phyloP scores from a whole-genome alignment of 768 basidiomycete genomes.

The Mrakia frigida region DNA sequence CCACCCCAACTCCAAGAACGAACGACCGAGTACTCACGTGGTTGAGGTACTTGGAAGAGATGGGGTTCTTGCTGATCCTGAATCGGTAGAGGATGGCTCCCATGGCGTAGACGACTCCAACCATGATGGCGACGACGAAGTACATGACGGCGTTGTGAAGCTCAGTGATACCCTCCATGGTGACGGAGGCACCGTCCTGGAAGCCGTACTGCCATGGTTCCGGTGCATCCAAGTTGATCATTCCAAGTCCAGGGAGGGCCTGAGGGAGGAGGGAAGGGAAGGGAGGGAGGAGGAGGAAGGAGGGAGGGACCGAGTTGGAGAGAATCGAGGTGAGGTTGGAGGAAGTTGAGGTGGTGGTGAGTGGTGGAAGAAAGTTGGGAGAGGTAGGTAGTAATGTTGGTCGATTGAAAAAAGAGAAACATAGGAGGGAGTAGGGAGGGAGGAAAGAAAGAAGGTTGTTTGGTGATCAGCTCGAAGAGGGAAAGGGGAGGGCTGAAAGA shows the following conservation, averaged over 20 bases:
- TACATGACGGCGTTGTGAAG: conserved; percentile 31
- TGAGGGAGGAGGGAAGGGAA: conserved; percentile 34
- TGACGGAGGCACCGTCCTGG: conserved; percentile 30
- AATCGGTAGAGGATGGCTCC: conserved; percentile 33
- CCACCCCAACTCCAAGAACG: too few species aligned
- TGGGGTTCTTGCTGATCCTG: conserved; percentile 31
- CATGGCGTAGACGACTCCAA: conserved; percentile 34
- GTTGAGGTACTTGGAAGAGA: conserved; percentile 35
- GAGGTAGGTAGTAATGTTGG: neutral
- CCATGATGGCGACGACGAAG: conserved; percentile 33
- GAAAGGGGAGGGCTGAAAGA: neutral
- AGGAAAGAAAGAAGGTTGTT: neutral
- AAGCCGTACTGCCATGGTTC: conserved; percentile 29
- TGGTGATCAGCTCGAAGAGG: conserved; percentile 12
- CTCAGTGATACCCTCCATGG: conserved; percentile 32
- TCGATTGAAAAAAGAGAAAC: neutral
- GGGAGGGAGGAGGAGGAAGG: too few species aligned
- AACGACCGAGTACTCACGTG: conserved; percentile 19
- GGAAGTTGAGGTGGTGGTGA: neutral
- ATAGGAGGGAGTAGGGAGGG: too few species aligned
- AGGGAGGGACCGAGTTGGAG: neutral
- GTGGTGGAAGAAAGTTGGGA: too few species aligned
- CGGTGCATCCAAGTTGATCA: conserved; percentile 22
- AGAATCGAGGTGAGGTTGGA: neutral
- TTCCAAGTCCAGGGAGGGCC: conserved; percentile 10